Evolutionary conservation across 805 yeast genomes (phyloP).

Genomic region (Zygosaccharomyces rouxii): DNA sequence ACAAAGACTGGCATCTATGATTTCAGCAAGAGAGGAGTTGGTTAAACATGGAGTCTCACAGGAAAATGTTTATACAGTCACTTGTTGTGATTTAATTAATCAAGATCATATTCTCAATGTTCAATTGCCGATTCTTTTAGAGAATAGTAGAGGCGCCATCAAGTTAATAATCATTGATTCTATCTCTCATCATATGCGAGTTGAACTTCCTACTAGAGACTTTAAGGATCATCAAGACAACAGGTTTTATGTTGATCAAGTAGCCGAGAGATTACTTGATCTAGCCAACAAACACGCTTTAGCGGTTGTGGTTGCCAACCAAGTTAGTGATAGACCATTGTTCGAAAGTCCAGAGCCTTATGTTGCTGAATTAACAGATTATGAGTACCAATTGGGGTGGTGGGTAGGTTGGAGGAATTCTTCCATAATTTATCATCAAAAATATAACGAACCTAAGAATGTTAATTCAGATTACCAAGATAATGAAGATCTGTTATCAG

Average conservation of each 20-base stretch:
- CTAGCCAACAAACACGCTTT: constrained; percentile 46
- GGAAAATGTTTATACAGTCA: constrained; percentile 46
- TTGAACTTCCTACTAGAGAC: constrained; percentile 45
- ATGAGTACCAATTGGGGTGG: constrained; percentile 68
- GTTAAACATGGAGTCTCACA: constrained; percentile 38
- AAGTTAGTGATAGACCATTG: constrained; percentile 58
- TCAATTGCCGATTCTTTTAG: constrained; percentile 59
- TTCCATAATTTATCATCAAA: constrained; percentile 34
- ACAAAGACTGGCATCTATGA: constrained; percentile 51
- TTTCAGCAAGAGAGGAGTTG: constrained; percentile 32
- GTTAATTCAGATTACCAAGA: constrained; percentile 2
- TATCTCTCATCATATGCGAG: constrained; percentile 73
- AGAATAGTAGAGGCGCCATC: constrained; percentile 36
- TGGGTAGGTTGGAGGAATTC: constrained; percentile 68
- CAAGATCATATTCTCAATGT: constrained; percentile 69
- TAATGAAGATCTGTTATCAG: constrained; percentile 24
- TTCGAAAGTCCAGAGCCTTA: constrained; percentile 14
- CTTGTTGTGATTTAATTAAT: constrained; percentile 62
- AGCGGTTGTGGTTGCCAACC: constrained; percentile 72
- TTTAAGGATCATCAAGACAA: constrained; percentile 39
- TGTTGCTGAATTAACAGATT: constrained; percentile 29
- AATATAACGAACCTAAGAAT: constrained; percentile 12
- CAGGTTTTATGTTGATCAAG: constrained; percentile 39
- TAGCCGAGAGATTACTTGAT: constrained; percentile 46
- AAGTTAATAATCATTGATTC: constrained; percentile 73